Base-by-base conservation (phyloP, 1,139 yeast species). In the Blastobotrys elegans region DNA sequence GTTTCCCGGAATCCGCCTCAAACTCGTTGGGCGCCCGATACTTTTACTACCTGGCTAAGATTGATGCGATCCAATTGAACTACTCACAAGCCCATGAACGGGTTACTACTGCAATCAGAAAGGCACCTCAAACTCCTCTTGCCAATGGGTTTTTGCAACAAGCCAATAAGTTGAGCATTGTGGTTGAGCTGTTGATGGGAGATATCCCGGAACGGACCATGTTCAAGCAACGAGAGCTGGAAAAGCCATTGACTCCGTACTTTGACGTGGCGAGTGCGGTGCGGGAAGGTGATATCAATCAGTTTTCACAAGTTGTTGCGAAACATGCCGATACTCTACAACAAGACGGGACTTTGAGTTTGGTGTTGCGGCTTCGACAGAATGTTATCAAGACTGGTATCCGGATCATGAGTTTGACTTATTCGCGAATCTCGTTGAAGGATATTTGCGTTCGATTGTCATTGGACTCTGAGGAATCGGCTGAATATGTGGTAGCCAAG, bases 321-420 rank as follows among this genome's bases (percentile, higher is more conserved):
- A 77, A 79, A 58, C 84, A 82, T 63, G 86, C 82, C 56, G 69
- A 68, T 1, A 72, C 69, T 38, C 80, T 90, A 59, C 75, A 80
- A 59, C 76, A 73, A 50, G 98, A 94, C 67, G 90, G 86, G 49
- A 87, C 83, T 58, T 87, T 81, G 64, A 86, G 89, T 29, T 76
- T 94, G 59, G 94, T 94, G 44, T 76, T 88, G 44, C 80, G 98
- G 63, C 76, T 94, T 60, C 85, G 97, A 66, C 96, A 95, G 64
- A 94, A 92, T 65, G 99, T 94, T 54, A 92, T 94, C 68, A 94
- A 92, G 70, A 90, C 99, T 0, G 99, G 98, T 61, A 89, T 94
- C 53, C 79, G 98, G 68, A 86, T 88, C 60, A 88, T 94, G 62
- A 87, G 96, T 14, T 74, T 94, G 60, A 82, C 97, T 3, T 94